Evolutionary conservation across 148 eudicot species (phyloP), one percentile per base, ranked within the genome.

Genomic region (Talinum fruticosum): DNA sequence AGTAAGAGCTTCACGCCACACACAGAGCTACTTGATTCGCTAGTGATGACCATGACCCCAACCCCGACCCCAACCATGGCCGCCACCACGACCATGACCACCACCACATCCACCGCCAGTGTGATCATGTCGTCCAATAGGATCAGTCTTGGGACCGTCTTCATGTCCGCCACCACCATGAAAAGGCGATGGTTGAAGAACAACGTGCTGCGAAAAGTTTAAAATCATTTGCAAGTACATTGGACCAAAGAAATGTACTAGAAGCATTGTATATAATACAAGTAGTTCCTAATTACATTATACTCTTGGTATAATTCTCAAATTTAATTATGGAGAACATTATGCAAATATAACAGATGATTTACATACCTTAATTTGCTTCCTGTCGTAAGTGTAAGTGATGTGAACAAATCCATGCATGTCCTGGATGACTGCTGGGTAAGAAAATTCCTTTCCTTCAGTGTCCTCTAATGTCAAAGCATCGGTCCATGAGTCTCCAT

Each of bases 371-470:
- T 92, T 91, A 73, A 95, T 90, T 69, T 91, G 99, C 45, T 90
- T 87, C 84, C 96, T 84, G 75, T 92, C 88, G 54, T 95, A 95
- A 45, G 99, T 95, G 79, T 95, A 95, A 14, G 96, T 95, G 85
- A 95, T 84, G 88, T 95, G 99, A 71, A 95, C 82, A 49, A 84
- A 76, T 78, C 93, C 96, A 75, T 92, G 90, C 15, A 82, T 90
- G 37, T 88, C 86, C 77, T 92, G 89, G 71, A 95, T 95, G 54
- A 95, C 93, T 21, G 99, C 97, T 10, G 99, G 99, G 83, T 92
- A 92, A 51, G 99, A 95, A 82, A 88, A 95, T 65, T 95, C 99
- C 98, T 85, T 90, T 71, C 90, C 97, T 0, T 35, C 21, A 41
- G 82, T 86, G 35, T 91, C 86, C 79, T 95, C 99, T 28, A 95